Evolutionary conservation across 129 eudicot species (phyloP).

Genomic region (Arctium lappa): DNA sequence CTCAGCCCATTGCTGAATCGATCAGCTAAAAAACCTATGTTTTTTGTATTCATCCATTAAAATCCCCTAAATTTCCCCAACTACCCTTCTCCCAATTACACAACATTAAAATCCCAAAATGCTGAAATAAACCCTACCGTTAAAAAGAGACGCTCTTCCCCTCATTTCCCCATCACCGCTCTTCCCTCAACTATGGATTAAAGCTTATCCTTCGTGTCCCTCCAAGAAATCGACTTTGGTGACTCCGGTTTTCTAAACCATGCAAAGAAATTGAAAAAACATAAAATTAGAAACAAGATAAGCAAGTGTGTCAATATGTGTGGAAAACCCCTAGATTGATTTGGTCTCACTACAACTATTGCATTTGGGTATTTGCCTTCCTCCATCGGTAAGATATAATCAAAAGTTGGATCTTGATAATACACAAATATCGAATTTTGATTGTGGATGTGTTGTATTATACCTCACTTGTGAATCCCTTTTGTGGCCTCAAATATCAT

Average conservation of each 20-base stretch:
- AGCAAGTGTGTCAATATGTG: slow-evolving; percentile 41
- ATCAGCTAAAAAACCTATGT: too few relatives aligned
- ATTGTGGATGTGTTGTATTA: slow-evolving; percentile 3
- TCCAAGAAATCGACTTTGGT: neutral
- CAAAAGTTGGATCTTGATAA: neutral
- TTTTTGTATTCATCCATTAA: too few relatives aligned
- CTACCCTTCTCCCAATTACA: too few relatives aligned
- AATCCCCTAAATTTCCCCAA: too few relatives aligned
- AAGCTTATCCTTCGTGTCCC: too few relatives aligned
- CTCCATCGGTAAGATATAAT: slow-evolving; percentile 30
- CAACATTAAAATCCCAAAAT: too few relatives aligned
- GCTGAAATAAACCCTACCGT: too few relatives aligned
- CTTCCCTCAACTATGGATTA: too few relatives aligned
- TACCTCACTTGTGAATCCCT: neutral
- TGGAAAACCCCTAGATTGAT: slow-evolving; percentile 57
- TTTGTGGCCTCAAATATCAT: neutral
- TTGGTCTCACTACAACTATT: slow-evolving; percentile 24
- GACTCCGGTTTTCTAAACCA: slow-evolving; percentile 47
- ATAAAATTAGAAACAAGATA: slow-evolving; percentile 40
- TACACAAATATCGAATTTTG: neutral
- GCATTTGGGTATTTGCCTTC: slow-evolving; percentile 47
- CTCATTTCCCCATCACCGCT: too few relatives aligned
- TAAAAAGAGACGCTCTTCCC: too few relatives aligned
- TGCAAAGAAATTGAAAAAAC: slow-evolving; percentile 40
- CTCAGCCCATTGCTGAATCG: too few relatives aligned